These are phyloP conservation scores for Albifimbria verrucaria DNA, from an alignment of 2,329 filamentous ascomycete species.

Conservation along the genomic window DNA sequence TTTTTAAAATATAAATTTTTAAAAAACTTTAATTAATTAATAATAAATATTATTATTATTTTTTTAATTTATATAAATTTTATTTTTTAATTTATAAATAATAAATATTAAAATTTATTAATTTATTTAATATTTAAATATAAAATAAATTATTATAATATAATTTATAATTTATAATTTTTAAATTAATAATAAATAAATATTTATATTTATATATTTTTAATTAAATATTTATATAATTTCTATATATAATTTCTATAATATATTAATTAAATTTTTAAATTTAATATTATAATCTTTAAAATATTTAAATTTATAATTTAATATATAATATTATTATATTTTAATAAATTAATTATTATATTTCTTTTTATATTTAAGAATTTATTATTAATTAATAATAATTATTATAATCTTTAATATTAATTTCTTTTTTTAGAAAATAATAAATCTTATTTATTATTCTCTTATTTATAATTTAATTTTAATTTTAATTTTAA, in stretches of 20 bases:
- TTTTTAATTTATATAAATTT: neutral
- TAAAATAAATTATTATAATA: neutral
- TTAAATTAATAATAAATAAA: neutral
- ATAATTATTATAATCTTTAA: neutral
- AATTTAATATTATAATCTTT: neutral
- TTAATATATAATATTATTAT: neutral
- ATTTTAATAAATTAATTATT: neutral
- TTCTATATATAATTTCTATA: neutral
- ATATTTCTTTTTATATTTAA: neutral
- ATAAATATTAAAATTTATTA: neutral
- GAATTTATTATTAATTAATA: neutral
- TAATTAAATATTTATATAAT: neutral
- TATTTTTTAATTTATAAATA: neutral
- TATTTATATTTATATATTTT: neutral
- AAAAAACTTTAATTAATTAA: no score
- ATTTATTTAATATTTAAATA: neutral
- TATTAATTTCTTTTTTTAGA: neutral
- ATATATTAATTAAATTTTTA: neutral
- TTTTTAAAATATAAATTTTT: neutral
- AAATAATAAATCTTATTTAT: no score
- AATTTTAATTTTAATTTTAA: neutral
- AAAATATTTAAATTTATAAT: neutral
- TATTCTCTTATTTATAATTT: neutral
- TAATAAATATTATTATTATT: neutral
- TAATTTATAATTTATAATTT: neutral